A percentile compares a stretch with the other conserved stretches of the same genome.
phyloP scores from a whole-genome alignment of 257 asterid genomes.

The Solanum arcanum region DNA sequence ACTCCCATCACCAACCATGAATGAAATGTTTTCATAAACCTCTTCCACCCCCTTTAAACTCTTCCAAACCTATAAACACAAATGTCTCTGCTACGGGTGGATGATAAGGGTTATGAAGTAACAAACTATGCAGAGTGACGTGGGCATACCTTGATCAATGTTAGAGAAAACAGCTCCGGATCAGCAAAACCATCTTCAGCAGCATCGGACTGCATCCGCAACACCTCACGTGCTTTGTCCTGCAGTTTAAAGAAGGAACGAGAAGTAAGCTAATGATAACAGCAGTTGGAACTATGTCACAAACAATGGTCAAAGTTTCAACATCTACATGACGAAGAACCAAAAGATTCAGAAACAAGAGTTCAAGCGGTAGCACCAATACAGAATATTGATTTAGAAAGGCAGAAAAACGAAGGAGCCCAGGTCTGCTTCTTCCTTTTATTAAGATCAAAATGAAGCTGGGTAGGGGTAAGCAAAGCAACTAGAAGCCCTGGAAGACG shows the following conservation, averaged over 20 bases:
- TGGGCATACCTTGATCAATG: slow-evolving; percentile 57
- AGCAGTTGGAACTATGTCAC: neutral
- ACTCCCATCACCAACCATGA: too few species aligned
- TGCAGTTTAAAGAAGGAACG: slow-evolving; percentile 5
- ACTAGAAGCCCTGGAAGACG: neutral
- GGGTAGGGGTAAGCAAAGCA: neutral
- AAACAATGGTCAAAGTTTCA: neutral
- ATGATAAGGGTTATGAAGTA: neutral
- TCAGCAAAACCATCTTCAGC: slow-evolving; percentile 62
- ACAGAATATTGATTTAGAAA: neutral
- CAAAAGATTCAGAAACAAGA: neutral
- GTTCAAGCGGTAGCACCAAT: neutral
- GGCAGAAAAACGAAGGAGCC: neutral
- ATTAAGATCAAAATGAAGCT: neutral
- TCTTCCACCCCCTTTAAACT: too few species aligned
- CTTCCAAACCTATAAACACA: too few species aligned
- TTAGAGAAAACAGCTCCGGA: slow-evolving; percentile 58
- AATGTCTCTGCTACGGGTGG: too few species aligned
- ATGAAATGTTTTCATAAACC: too few species aligned
- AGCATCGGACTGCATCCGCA: slow-evolving; percentile 27
- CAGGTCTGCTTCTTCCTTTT: neutral
- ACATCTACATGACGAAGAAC: neutral
- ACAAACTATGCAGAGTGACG: neutral
- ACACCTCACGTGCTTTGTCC: slow-evolving; percentile 79
- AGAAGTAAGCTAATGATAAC: neutral